phyloP scores from a whole-genome alignment of 208 protist species.

The Wallacemonas sp. region DNA sequence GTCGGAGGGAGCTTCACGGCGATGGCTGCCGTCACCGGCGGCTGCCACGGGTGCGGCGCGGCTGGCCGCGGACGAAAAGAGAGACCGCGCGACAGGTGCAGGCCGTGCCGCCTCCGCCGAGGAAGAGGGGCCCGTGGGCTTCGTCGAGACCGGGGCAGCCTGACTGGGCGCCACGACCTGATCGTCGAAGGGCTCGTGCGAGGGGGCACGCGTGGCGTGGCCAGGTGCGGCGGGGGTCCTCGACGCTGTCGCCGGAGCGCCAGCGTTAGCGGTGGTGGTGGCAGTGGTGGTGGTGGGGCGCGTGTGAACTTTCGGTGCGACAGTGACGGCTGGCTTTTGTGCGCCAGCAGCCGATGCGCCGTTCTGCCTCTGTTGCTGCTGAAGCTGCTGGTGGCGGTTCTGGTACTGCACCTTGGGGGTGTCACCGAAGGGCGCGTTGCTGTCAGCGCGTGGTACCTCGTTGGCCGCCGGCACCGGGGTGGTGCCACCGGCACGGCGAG shows the following conservation, averaged over 20 bases:
- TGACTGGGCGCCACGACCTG: neutral
- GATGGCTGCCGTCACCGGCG: neutral
- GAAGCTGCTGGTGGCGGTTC: constrained; percentile 1
- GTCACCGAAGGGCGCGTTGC: constrained; percentile 13
- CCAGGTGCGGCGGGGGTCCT: constrained; percentile 1
- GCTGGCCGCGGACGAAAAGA: neutral
- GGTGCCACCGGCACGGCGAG: neutral
- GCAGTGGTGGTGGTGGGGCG: neutral
- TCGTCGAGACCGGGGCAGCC: neutral
- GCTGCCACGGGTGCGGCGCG: neutral
- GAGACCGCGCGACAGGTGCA: neutral
- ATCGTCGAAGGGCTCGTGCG: constrained; percentile 25
- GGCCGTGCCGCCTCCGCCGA: neutral
- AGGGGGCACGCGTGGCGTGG: constrained; percentile 5
- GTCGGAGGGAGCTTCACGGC: neutral
- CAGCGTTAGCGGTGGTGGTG: neutral
- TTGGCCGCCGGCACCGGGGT: neutral
- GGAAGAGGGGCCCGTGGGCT: neutral
- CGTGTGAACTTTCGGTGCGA: neutral
- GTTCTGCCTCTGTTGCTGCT: neutral
- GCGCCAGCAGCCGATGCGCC: neutral
- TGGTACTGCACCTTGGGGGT: constrained; percentile 1
- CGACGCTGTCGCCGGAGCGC: neutral
- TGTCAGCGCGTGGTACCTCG: neutral
- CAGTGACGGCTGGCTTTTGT: neutral